A percentile compares a stretch with the other conserved stretches of the same genome.
Evolutionary conservation across 2,329 filamentous ascomycete genomes (phyloP).

Genomic region (Ascochyta fabae): DNA sequence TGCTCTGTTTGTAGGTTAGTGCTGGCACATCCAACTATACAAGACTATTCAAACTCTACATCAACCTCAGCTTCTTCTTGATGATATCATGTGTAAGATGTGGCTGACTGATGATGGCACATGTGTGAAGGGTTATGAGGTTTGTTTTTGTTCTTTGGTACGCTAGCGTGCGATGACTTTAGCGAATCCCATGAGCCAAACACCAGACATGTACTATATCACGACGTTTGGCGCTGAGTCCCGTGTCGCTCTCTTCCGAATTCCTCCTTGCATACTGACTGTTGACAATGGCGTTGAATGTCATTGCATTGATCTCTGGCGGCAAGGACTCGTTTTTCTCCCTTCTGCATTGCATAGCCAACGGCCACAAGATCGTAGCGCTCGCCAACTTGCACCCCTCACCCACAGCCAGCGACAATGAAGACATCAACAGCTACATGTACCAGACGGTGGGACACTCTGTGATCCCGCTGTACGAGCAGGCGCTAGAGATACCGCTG

Average conservation of each 20-base stretch:
- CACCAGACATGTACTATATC: neutral
- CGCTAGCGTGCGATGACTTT: conserved; percentile 14
- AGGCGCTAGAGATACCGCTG: conserved; percentile 79
- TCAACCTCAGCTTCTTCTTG: neutral
- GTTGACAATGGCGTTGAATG: conserved; percentile 48
- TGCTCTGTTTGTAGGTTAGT: conserved; percentile 38
- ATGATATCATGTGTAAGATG: neutral
- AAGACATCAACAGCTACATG: conserved; percentile 97
- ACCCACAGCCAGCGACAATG: conserved; percentile 40
- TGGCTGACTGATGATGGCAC: neutral
- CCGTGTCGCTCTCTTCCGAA: neutral
- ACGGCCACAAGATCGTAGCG: conserved; percentile 85
- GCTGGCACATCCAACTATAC: conserved; percentile 42
- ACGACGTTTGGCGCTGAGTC: neutral
- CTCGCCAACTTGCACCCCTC: conserved; percentile 84
- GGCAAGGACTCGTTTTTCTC: conserved; percentile 98
- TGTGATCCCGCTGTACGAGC: conserved; percentile 82
- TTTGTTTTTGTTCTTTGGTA: conserved; percentile 11
- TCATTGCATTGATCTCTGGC: conserved; percentile 92
- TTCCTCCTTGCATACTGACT: neutral
- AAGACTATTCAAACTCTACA: conserved; percentile 20
- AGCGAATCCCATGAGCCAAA: conserved; percentile 13
- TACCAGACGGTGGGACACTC: conserved; percentile 96
- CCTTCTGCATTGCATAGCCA: conserved; percentile 83
- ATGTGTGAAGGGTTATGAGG: neutral